Percentiles rank a stretch among this genome's conserved stretches.
Evolutionary conservation across 805 yeast genomes (phyloP).

Genomic region (Candida multigemmis): DNA sequence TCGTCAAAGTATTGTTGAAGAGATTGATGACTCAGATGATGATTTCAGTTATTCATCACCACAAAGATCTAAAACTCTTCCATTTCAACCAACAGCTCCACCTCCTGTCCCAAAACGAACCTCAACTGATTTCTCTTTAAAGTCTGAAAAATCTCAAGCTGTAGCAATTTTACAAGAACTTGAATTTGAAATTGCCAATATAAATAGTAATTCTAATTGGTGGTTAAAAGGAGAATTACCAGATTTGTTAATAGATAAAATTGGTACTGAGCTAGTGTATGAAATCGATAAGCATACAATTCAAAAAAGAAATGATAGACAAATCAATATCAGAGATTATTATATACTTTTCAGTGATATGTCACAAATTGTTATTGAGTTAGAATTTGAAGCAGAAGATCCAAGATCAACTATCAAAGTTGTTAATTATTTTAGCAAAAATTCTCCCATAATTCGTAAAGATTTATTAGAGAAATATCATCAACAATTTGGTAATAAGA

Average conservation of each 20-base stretch:
- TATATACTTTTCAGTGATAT: constrained; percentile 68
- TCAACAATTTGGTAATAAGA: constrained; percentile 27
- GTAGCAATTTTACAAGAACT: constrained; percentile 13
- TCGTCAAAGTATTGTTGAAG: constrained; percentile 2
- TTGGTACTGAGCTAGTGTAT: constrained; percentile 42
- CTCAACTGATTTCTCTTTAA: constrained; percentile 5
- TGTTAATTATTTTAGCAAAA: constrained; percentile 15
- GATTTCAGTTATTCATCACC: constrained; percentile 9
- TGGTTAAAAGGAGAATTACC: constrained; percentile 60
- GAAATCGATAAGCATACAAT: constrained; percentile 58
- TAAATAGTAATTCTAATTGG: constrained; percentile 42
- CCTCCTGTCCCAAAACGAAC: constrained; percentile 8
- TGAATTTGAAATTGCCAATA: constrained; percentile 19
- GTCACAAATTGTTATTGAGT: constrained; percentile 53
- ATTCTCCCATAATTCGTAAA: constrained; percentile 37
- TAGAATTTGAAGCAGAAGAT: constrained; percentile 44
- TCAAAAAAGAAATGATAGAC: constrained; percentile 48
- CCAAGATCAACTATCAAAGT: constrained; percentile 42
- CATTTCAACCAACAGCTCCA: constrained; percentile 5
- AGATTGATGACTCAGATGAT: constrained; percentile 2
- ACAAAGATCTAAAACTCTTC: constrained; percentile 4
- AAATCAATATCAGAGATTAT: constrained; percentile 47
- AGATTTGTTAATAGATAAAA: constrained; percentile 29
- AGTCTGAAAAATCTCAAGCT: constrained; percentile 12
- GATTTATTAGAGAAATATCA: constrained; percentile 43